phyloP scores from a whole-genome alignment of 345 rosid genomes.

The Rhodamnia rubescens region DNA sequence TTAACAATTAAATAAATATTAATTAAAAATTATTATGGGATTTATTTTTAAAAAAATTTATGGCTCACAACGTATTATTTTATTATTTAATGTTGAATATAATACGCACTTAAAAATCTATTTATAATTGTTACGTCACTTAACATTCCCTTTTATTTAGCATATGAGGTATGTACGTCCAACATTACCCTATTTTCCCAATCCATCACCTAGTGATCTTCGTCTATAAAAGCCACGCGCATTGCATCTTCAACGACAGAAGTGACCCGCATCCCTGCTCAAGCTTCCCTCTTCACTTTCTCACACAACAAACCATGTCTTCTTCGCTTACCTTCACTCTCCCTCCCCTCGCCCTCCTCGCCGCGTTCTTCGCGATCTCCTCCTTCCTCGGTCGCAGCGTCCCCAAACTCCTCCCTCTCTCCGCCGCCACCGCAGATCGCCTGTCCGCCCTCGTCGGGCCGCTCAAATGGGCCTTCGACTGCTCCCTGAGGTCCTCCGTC shows the following conservation, averaged over 20 bases:
- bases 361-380: neutral
- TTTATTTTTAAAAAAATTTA: too few species aligned
- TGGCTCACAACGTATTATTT: too few species aligned
- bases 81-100: neutral
- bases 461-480: neutral
- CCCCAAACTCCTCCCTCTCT: neutral
- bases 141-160: rapidly evolving
- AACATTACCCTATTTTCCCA: neutral
- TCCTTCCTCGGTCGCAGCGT: neutral
- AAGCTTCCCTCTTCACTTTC: neutral
- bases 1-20: too few species aligned
- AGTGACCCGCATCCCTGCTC: neutral
- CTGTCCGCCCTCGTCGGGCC: neutral
- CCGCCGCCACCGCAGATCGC: neutral
- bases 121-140: neutral
- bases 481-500: neutral
- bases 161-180: neutral
- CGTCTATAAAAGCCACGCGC: neutral
- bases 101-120: neutral
- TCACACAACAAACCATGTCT: neutral
- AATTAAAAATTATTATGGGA: too few species aligned
- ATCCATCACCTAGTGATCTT: neutral
- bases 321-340: neutral
- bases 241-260: neutral
- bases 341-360: neutral